Base-by-base conservation (phyloP, 1,139 yeast genomes). In the Zygosaccharomyces pseudobailii region DNA sequence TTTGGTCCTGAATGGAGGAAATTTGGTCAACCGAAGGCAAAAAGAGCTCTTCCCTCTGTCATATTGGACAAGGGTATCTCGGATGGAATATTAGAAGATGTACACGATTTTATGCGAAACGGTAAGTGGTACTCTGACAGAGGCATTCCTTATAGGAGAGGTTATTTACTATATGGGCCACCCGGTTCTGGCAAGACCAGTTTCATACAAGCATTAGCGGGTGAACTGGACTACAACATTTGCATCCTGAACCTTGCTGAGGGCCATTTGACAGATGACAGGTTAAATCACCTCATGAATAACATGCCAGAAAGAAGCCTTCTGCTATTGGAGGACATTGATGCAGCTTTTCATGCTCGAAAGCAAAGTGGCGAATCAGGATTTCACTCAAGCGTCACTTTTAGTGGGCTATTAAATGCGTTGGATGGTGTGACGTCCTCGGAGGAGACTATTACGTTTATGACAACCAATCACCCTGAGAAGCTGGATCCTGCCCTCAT, bases 1-100 rank as follows among this genome's bases (percentile, higher is more conserved):
- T 90, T 94, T 87, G 98, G 97, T 1, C 96, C 96, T 10, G 99
- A 92, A 63, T 92, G 99, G 99, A 75, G 98, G 58, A 96, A 96
- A 3, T 92, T 92, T 71, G 99, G 99, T 2, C 94, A 86, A 63
- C 97, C 99, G 1, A 76, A 97, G 55, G 84, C 84, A 57, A 90
- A 92, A 68, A 76, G 99, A 59, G 71, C 84, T 42, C 69, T 90
- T 33, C 92, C 87, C 5, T 86, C 95, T 10, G 99, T 92, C 13
- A 82, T 92, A 34, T 71, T 92, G 49, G 97, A 89, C 62, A 66
- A 76, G 32, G 92, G 88, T 1, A 71, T 92, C 40, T 80, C 82
- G 54, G 86, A 84, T 50, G 61, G 67, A 13, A 79, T 92, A 22
- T 66, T 87, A 4, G 61, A 63, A 1, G 99, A 92, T 61, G 90